Evolutionary conservation across 2,329 filamentous ascomycete species (phyloP), one percentile per base, ranked within the genome.

Genomic region (Trichoderma sp.): DNA sequence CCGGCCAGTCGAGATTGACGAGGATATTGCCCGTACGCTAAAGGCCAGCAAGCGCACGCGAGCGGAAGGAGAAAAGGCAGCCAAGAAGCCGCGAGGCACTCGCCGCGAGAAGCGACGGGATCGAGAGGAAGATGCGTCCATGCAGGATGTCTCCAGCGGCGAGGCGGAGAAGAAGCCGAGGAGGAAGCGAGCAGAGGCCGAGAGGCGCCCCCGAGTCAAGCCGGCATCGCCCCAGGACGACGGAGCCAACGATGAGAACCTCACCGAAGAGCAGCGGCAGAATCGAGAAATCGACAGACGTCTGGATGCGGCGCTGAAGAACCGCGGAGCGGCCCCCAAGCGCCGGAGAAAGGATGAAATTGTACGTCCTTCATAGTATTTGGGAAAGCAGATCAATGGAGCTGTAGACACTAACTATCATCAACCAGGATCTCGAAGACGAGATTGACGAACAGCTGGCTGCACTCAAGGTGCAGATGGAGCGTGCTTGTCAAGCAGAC

Each of bases 371-470:
- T 37, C 7, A 21, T n/a, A 8, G 8, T 10, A 13, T 8, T 21
- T 5, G 5, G 29, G 4, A 11, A 19, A 35, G 43, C 13, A 14
- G 6, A 29, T 19, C 1, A 16, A n/a, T 19, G 7, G 1, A 31
- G 29, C 4, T 31, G 2, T 31, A 33, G 53, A 49, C 37, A 21
- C 19, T 58, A 19, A 66, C 5, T 21, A 2, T 37, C 4, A 27
- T 16, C 27, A 31, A 7, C 19, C 74, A 95, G 92, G 95, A 98
- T 73, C 86, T 98, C 58, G 94, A 97, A 78, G 91, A 93, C 75
- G 91, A 92, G 81, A 92, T 95, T 73, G 96, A 98, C 78, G 92
- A 94, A 56, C 91, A 96, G 76, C 94, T 99, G 72, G 93, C 93
- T 69, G 86, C 91, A 60, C 91, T 99, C 79, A 96, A 96, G 76